These are phyloP conservation scores for Rhododendron molle DNA, from an alignment of 148 eudicot species.

Conservation along the genomic window DNA sequence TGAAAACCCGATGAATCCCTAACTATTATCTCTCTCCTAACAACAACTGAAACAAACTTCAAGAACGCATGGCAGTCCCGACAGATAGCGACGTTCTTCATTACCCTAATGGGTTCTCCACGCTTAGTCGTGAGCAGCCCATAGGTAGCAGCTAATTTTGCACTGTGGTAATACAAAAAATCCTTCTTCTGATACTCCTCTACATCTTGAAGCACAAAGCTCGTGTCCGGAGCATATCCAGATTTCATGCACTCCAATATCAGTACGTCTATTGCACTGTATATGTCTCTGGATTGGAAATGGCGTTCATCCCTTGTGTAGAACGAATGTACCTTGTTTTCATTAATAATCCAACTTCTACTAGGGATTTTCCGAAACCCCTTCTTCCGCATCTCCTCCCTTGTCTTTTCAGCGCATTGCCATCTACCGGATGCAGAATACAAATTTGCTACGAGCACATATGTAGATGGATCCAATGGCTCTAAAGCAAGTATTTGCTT, in stretches of 20 bases:
- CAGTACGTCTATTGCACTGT: slow-evolving; percentile 63
- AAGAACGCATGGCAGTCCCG: slow-evolving; percentile 91
- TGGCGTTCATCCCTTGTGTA: slow-evolving; percentile 72
- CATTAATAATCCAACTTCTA: slow-evolving; percentile 68
- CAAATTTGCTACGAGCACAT: slow-evolving; percentile 61
- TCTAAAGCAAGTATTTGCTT: slow-evolving; percentile 57
- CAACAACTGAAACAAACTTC: slow-evolving; percentile 65
- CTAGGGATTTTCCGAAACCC: slow-evolving; percentile 65
- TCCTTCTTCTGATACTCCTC: slow-evolving; percentile 83
- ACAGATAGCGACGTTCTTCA: slow-evolving; percentile 71
- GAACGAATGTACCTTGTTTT: slow-evolving; percentile 61
- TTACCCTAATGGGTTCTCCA: slow-evolving; percentile 53
- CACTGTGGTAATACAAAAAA: slow-evolving; percentile 83
- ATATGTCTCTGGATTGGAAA: slow-evolving; percentile 56
- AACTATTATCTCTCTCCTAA: slow-evolving; percentile 62
- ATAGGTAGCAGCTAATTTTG: slow-evolving; percentile 72
- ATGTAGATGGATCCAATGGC: slow-evolving; percentile 71
- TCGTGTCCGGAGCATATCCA: slow-evolving; percentile 88
- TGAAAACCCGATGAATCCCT: slow-evolving; percentile 90
- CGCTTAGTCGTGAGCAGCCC: slow-evolving; percentile 50
- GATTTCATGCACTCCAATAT: slow-evolving; percentile 67
- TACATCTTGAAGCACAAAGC: slow-evolving; percentile 92
- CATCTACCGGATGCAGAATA: slow-evolving; percentile 87
- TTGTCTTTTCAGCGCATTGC: slow-evolving; percentile 65
- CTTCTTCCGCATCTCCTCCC: slow-evolving; percentile 67